Evolutionary conservation across 805 yeast genomes (phyloP).

Genomic region (baker's yeast (Saccharomyces cerevisiae)): DNA sequence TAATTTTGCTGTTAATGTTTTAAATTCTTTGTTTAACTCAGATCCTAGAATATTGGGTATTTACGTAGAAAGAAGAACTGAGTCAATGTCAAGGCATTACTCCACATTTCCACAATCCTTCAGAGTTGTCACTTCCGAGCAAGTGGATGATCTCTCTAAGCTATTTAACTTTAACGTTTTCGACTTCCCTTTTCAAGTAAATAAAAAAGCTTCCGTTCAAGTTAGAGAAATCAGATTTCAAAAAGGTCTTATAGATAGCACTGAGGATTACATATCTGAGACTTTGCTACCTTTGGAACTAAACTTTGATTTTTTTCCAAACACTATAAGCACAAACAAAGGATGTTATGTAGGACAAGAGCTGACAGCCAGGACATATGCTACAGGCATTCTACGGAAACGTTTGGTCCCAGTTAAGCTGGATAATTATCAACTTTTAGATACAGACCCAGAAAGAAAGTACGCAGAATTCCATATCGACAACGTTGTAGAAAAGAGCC

Average conservation of each 20-base stretch:
- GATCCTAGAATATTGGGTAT: slow-evolving; percentile 12
- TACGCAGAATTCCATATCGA: slow-evolving; percentile 9
- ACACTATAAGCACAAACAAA: slow-evolving; percentile 75
- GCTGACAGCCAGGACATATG: slow-evolving; percentile 78
- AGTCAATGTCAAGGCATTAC: slow-evolving; percentile 49
- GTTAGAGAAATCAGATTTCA: slow-evolving; percentile 39
- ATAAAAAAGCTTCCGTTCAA: slow-evolving; percentile 13
- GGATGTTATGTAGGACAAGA: slow-evolving; percentile 98
- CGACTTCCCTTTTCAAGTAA: slow-evolving; percentile 21
- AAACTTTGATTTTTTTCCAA: slow-evolving; percentile 63
- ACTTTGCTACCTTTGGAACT: slow-evolving; percentile 73
- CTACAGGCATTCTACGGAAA: slow-evolving; percentile 76
- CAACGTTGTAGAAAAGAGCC: background rate
- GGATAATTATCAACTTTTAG: slow-evolving; percentile 2
- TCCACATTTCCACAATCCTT: slow-evolving; percentile 65
- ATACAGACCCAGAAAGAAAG: background rate
- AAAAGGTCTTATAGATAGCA: slow-evolving; percentile 48
- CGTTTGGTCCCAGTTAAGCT: slow-evolving; percentile 63
- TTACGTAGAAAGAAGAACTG: slow-evolving; percentile 18
- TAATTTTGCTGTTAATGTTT: slow-evolving; percentile 13
- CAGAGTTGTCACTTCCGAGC: slow-evolving; percentile 35
- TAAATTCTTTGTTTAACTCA: slow-evolving; percentile 15
- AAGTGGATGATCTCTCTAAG: slow-evolving; percentile 21
- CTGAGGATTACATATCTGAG: slow-evolving; percentile 38
- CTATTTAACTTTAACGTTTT: slow-evolving; percentile 19